These are phyloP conservation scores for Cladophialophora bantiana DNA, from an alignment of 2,329 filamentous ascomycete genomes.

Conservation along the genomic window DNA sequence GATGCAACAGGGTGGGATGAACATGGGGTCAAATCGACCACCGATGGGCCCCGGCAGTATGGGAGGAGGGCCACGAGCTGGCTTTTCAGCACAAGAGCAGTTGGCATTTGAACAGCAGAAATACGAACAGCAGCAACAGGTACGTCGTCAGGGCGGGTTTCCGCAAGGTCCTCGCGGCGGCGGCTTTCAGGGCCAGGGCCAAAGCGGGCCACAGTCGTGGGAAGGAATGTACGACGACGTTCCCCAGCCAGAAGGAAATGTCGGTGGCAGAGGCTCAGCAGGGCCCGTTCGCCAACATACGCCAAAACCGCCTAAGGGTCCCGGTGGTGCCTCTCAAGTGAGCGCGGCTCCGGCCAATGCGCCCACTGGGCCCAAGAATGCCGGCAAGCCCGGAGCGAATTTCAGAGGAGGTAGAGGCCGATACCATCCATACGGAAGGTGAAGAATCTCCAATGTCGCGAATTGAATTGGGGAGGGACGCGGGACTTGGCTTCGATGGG, in stretches of 20 bases:
- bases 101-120: conserved; percentile 79
- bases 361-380: conserved; percentile 95
- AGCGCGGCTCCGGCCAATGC: conserved; percentile 75
- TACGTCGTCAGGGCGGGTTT: conserved; percentile 56
- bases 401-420: conserved; percentile 88
- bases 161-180: conserved; percentile 32
- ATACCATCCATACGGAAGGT: conserved; percentile 76
- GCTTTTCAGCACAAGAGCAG: conserved; percentile 74
- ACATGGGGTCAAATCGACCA: conserved; percentile 42
- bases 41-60: conserved; percentile 44
- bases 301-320: conserved; percentile 57
- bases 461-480: neutral
- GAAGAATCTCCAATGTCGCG: conserved; percentile 1
- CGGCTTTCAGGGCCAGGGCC: conserved; percentile 38
- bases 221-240: conserved; percentile 99
- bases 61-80: conserved; percentile 56
- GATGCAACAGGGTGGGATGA: conserved; percentile 48
- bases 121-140: conserved; percentile 71
- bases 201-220: conserved; percentile 81
- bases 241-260: conserved; percentile 73
- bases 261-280: conserved; percentile 54
- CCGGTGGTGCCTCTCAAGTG: conserved; percentile 53
- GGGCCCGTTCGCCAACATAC: conserved; percentile 48
- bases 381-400: conserved; percentile 84
- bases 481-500: neutral